Base-by-base conservation (phyloP, 2,329 filamentous ascomycete genomes). In the Niveomyces coronatus region DNA sequence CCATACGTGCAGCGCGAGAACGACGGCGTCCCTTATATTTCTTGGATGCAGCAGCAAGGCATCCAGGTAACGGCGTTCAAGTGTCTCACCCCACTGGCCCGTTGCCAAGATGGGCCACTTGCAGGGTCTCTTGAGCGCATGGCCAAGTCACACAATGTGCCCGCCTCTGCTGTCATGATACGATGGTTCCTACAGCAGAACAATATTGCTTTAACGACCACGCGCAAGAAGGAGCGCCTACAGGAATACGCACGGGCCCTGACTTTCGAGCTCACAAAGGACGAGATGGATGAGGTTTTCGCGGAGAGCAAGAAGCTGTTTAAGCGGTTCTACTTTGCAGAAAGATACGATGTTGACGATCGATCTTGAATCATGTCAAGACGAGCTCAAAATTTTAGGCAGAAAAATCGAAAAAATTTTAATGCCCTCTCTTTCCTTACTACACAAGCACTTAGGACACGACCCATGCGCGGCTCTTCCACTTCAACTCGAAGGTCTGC, bases 61-160 rank as follows among this genome's bases (percentile, higher is more conserved):
- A 36, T 36, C 22, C 26, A 40, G 22, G 32, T 40, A n/a, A 27
- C 7, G 11, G 19, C 39, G 9, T 40, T 40, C 39, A 40, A 40
- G 20, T 15, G 39, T n/a, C 33, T 40, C 4, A 35, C n/a, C 49
- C 47, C 44, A 23, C 15, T 27, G 11, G 23, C 23, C 16, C 33
- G 33, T 19, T 35, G 23, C 23, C 33, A 15, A 35, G 33, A 35
- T 18, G 33, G 33, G 16, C 23, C 33, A 9, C 23, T 35, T 18
- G 16, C 18, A 35, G 23, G 14, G 33, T 23, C 33, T 9, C 23
- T 35, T 22, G 15, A 27, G 33, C 22, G 33, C 15, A 35, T 35
- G 13, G 33, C 33, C 31, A 34, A 34, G 31, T 34, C 31, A 16
- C 31, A 34, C 31, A 34, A 34, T 34, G 31, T 34, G 31, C 24